These are phyloP conservation scores for Candida stauntonica DNA, from an alignment of 805 yeast species.

Conservation along the genomic window DNA sequence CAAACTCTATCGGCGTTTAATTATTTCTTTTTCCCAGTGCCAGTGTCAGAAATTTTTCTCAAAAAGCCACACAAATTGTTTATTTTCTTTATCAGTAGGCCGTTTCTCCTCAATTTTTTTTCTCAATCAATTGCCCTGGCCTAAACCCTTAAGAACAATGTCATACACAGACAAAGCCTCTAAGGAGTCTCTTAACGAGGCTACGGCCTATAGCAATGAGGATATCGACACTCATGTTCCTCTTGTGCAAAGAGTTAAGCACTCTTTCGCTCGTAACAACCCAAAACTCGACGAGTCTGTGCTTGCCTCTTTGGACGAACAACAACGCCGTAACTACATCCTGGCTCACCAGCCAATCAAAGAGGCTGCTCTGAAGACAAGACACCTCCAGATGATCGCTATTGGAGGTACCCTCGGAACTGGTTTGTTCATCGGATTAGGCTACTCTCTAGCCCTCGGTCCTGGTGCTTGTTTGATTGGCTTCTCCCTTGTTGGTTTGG, in stretches of 20 bases:
- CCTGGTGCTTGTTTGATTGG: slow-evolving; percentile 67
- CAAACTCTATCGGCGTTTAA: too few species aligned
- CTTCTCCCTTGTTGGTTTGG: slow-evolving; percentile 48
- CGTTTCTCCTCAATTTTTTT: too few species aligned
- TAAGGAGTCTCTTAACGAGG: slow-evolving; percentile 5
- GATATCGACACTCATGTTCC: too few species aligned
- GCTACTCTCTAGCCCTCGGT: slow-evolving; percentile 50
- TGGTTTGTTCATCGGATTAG: slow-evolving; percentile 64
- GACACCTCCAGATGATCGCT: slow-evolving; percentile 65
- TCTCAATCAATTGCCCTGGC: too few species aligned
- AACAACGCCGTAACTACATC: slow-evolving; percentile 25
- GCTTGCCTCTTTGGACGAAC: slow-evolving; percentile 19
- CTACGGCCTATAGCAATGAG: too few species aligned
- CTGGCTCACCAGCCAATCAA: slow-evolving; percentile 34
- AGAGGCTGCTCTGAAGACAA: slow-evolving; percentile 38
- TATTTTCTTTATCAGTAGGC: too few species aligned
- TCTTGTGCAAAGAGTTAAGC: slow-evolving; percentile 4
- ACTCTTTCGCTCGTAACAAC: slow-evolving; percentile 24
- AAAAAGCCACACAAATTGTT: too few species aligned
- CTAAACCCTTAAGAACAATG: slow-evolving; percentile 1
- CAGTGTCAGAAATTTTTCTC: too few species aligned
- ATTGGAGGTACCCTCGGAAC: slow-evolving; percentile 74
- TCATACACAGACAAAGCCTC: slow-evolving; percentile 5
- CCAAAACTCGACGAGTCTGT: slow-evolving; percentile 19
- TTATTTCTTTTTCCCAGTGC: too few species aligned